Conservation (phyloP, 73 alveolate genomes). For the Tetrahymena elliotti region DNA sequence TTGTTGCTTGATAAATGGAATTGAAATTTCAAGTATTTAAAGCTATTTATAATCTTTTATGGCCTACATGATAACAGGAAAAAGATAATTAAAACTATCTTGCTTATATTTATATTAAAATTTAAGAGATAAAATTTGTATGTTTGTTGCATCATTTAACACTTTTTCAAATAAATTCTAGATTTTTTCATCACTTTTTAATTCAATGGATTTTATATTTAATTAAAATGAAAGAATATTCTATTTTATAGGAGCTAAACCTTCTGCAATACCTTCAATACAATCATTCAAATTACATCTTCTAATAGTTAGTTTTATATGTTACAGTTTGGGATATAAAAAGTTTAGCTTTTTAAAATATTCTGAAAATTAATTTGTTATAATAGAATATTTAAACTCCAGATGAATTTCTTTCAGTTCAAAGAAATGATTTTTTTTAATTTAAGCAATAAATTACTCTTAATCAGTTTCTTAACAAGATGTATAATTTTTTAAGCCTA, state of each 20-base stretch:
- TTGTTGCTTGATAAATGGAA: not conserved
- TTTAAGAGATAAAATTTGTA: not conserved
- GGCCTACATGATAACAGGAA: not conserved
- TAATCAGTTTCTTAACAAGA: not conserved
- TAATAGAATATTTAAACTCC: not conserved
- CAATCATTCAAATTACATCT: not conserved
- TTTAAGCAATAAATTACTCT: not conserved
- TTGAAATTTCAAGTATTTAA: not conserved
- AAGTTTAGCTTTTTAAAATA: too few species aligned
- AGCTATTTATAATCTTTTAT: not conserved
- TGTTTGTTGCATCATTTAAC: not conserved
- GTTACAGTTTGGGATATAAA: not conserved
- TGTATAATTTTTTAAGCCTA: not conserved
- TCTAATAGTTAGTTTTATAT: not conserved
- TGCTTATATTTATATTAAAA: too few species aligned
- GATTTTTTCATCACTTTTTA: not conserved
- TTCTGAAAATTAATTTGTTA: too few species aligned
- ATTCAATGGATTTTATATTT: too few species aligned
- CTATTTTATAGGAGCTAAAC: not conserved
- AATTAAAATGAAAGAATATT: not conserved
- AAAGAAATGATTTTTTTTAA: not conserved
- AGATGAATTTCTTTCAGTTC: not conserved
- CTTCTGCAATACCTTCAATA: not conserved
- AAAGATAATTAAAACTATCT: not conserved
- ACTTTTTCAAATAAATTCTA: too few species aligned